Base-by-base conservation (phyloP, 805 yeast genomes). In the Hanseniaspora osmophila region DNA sequence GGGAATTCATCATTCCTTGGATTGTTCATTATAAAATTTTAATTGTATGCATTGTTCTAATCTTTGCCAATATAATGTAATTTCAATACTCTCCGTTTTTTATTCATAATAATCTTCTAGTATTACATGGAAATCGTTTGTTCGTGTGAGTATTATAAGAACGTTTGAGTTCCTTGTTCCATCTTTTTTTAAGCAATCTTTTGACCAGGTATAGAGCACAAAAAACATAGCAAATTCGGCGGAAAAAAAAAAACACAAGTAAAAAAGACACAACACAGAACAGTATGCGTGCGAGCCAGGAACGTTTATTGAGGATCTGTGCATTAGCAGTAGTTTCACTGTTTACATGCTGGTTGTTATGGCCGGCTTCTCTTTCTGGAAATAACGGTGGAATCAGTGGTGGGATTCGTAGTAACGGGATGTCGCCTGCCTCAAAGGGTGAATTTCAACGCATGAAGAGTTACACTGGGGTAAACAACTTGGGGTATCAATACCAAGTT, bases 401-500 rank as follows among this genome's bases (percentile, higher is more conserved):
- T 35, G 18, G 18, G 6, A n/a, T 10, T 17, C 6, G 10, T 35
- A 9, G 6, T 5, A n/a, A n/a, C 5, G 38, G 15, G 13, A 4
- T 32, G 35, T 13, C 35, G 5, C 35, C 35, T 13, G 3, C 15
- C 15, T 32, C 18, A 10, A 15, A 16, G 15, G 38, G 38, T 13
- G 18, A n/a, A 10, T 15, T 10, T 10, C 38, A 35, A 35, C 16
- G 18, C 15, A 10, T 35, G 16, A 13, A 35, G 15, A 35, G 38
- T 6, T 35, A 46, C 22, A 19, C n/a, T n/a, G 16, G 16, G 16
- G 46, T 42, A 16, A 11, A 16, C 12, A 40, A 43, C 6, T 43
- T 42, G 3, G 48, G 48, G 16, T 40, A 19, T 12, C 38, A 35
- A 18, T 46, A 46, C 39, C 43, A 46, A n/a, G 4, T 40, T 13